These are phyloP conservation scores for Trichomonas gallinae DNA, from an alignment of 208 protist genomes.

Conservation along the genomic window DNA sequence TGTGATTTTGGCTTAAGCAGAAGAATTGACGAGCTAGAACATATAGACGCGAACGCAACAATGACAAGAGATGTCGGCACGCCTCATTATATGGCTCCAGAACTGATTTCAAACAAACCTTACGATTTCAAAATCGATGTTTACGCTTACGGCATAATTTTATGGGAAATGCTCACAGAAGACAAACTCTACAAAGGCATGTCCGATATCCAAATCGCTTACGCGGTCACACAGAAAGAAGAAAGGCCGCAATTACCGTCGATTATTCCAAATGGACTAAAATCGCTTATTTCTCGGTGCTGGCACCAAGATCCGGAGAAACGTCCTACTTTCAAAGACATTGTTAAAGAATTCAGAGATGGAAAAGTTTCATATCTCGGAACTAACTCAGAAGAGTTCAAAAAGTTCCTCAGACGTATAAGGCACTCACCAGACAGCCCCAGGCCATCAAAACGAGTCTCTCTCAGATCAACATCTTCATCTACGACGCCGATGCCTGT, in stretches of 20 bases:
- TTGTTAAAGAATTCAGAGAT: neutral
- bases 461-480: too few relatives aligned
- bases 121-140: neutral
- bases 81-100: neutral
- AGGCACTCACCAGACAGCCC: neutral
- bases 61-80: neutral
- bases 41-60: neutral
- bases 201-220: neutral
- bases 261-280: neutral
- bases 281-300: neutral
- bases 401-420: neutral
- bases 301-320: neutral
- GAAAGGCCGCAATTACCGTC: neutral
- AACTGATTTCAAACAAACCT: neutral
- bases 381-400: neutral
- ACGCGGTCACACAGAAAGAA: neutral
- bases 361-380: neutral
- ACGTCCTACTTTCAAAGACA: neutral
- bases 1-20: neutral
- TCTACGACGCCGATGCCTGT: neutral
- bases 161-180: constrained; percentile 14
- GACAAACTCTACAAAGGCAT: neutral
- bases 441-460: neutral
- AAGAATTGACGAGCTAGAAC: neutral
- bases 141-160: neutral